These are phyloP conservation scores for Cryphonectria japonica DNA, from an alignment of 2,329 filamentous ascomycete genomes.

Conservation along the genomic window DNA sequence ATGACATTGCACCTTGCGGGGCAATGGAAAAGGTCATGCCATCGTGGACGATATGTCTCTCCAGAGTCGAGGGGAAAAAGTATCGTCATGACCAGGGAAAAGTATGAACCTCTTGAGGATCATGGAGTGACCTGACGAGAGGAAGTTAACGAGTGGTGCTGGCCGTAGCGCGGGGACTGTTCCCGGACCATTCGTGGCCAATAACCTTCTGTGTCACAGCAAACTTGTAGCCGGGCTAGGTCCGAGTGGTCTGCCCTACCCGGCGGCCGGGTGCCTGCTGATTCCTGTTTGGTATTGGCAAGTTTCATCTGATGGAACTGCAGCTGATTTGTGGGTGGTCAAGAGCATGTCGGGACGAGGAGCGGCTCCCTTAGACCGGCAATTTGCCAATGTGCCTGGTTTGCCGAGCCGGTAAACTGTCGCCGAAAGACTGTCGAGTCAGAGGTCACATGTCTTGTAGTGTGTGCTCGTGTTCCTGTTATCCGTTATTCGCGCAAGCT, in stretches of 20 bases:
- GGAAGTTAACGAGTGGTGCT: background rate
- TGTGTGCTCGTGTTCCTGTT: constrained; percentile 5
- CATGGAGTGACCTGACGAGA: background rate
- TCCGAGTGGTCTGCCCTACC: constrained; percentile 8
- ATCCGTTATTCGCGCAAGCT: background rate
- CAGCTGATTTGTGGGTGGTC: constrained; percentile 17
- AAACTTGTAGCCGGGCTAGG: background rate
- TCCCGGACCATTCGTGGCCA: background rate
- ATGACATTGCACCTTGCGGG: background rate
- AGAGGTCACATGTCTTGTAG: background rate
- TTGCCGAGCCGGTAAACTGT: background rate
- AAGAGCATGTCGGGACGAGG: constrained; percentile 5
- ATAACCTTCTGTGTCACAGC: background rate
- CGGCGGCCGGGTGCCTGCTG: constrained; percentile 9
- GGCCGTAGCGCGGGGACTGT: background rate
- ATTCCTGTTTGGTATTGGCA: constrained; percentile 6
- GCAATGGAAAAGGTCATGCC: background rate
- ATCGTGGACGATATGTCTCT: background rate
- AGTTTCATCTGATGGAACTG: constrained; percentile 19
- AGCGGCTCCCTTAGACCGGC: constrained; percentile 9
- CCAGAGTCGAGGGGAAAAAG: background rate
- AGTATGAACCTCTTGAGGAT: background rate
- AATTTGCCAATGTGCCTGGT: too few relatives aligned
- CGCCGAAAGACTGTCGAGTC: background rate
- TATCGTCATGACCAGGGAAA: background rate